Evolutionary conservation across 2,329 filamentous ascomycete species (phyloP).

Genomic region (Xenosphaeropsis pyriputrescens): DNA sequence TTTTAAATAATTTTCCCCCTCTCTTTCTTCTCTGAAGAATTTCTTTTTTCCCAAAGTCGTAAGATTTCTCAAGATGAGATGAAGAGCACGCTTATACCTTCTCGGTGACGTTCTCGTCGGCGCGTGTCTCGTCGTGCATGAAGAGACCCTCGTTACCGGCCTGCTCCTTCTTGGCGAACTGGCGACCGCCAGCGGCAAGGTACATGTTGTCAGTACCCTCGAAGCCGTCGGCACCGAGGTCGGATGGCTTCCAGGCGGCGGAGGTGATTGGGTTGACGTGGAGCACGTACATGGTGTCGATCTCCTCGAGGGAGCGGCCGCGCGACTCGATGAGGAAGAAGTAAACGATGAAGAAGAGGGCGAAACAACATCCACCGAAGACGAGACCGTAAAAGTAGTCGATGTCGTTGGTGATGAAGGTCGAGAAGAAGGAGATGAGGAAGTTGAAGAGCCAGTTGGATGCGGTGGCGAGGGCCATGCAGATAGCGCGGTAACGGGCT

Average conservation of each 20-base stretch:
- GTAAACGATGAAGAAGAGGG: slow-evolving; percentile 34
- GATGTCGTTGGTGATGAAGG: slow-evolving; percentile 15
- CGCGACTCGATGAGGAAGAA: slow-evolving; percentile 52
- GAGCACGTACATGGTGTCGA: slow-evolving; percentile 57
- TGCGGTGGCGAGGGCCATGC: slow-evolving; percentile 44
- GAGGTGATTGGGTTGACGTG: slow-evolving; percentile 25
- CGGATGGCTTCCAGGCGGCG: slow-evolving; percentile 7
- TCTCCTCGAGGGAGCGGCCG: slow-evolving; percentile 59
- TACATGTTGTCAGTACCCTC: neutral
- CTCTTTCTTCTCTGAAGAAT: no score
- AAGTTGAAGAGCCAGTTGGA: slow-evolving; percentile 14
- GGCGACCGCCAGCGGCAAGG: neutral
- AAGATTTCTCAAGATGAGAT: no score
- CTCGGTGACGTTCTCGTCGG: no score
- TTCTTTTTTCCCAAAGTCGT: no score
- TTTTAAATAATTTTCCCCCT: no score
- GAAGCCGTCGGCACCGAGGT: neutral
- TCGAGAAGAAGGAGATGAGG: slow-evolving; percentile 13
- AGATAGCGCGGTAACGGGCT: slow-evolving; percentile 41
- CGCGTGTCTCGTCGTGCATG: neutral
- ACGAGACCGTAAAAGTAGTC: slow-evolving; percentile 15
- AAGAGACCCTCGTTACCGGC: neutral
- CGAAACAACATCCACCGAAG: slow-evolving; percentile 6
- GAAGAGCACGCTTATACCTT: no score
- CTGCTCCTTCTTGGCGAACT: neutral